Conservation (phyloP, 2,329 filamentous ascomycete species). For the Fusarium clavum region DNA sequence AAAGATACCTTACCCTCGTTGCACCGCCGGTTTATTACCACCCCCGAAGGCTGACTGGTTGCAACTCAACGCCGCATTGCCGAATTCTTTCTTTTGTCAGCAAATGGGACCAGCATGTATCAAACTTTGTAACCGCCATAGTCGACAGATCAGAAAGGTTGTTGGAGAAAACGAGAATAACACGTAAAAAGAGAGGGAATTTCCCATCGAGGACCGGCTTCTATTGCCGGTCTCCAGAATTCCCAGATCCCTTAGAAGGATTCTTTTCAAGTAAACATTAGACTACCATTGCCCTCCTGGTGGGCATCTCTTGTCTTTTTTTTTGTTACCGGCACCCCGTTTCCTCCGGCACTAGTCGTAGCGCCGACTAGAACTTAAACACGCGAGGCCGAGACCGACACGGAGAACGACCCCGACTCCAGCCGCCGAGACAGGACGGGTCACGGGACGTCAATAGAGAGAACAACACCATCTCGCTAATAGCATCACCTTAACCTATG, state of each 20-base stretch:
- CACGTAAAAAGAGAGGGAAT: constrained; percentile 31
- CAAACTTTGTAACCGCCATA: constrained; percentile 7
- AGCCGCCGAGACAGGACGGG: constrained; percentile 21
- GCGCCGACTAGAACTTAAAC: constrained; percentile 36
- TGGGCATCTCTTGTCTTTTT: constrained; percentile 22
- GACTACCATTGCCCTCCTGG: constrained; percentile 1
- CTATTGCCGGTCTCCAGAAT: constrained; percentile 34
- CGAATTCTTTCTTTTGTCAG: constrained; percentile 3
- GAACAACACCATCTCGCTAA: not conserved
- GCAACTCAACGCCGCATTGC: constrained; percentile 13
- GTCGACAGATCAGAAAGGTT: constrained; percentile 5
- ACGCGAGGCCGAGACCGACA: constrained; percentile 39
- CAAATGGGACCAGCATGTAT: not conserved
- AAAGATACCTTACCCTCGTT: constrained; percentile 22
- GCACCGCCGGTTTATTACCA: constrained; percentile 35
- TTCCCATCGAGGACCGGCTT: constrained; percentile 29
- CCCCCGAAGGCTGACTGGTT: not conserved
- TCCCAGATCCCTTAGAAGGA: constrained; percentile 18
- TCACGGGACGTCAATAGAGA: not conserved
- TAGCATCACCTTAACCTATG: not conserved
- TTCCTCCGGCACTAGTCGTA: constrained; percentile 35
- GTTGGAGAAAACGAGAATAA: not conserved
- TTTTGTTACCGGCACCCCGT: constrained; percentile 37
- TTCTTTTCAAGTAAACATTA: constrained; percentile 34
- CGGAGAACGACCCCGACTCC: constrained; percentile 28